Evolutionary conservation across 257 asterid genomes (phyloP).

Genomic region (Solanum arcanum): DNA sequence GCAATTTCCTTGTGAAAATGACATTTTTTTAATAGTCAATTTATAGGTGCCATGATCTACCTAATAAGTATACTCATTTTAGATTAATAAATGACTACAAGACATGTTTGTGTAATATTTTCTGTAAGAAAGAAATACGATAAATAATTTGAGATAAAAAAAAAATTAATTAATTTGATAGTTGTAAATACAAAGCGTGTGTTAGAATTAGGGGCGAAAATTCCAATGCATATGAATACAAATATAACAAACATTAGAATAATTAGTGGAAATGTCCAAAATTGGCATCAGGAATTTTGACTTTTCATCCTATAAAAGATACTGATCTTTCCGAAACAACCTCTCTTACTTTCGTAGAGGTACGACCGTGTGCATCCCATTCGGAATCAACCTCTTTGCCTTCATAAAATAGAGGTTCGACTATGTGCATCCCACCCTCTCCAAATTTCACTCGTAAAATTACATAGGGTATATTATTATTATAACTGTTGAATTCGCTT

Average conservation of each 20-base stretch:
- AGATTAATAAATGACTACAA: neutral
- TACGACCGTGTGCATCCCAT: accelerated
- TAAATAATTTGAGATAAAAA: accelerated
- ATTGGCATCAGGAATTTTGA: neutral
- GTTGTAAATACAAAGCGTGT: neutral
- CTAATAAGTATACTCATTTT: neutral
- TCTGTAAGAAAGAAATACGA: neutral
- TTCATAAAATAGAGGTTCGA: too few species aligned
- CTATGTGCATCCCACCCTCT: accelerated
- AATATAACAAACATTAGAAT: neutral
- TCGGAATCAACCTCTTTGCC: accelerated
- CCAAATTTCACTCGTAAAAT: too few species aligned
- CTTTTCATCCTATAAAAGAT: neutral
- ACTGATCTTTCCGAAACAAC: too few species aligned
- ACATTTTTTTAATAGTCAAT: neutral
- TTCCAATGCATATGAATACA: neutral
- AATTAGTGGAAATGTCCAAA: neutral
- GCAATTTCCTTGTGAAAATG: neutral
- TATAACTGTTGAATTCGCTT: too few species aligned
- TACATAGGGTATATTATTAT: too few species aligned
- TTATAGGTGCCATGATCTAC: neutral
- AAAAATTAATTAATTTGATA: neutral
- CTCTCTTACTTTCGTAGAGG: too few species aligned
- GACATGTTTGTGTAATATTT: neutral
- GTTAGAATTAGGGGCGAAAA: neutral